Percentiles rank a stretch among this genome's conserved stretches.
Conservation (phyloP, 1,284 basidiomycete genomes). For the Stygiomarasmius scandens region DNA sequence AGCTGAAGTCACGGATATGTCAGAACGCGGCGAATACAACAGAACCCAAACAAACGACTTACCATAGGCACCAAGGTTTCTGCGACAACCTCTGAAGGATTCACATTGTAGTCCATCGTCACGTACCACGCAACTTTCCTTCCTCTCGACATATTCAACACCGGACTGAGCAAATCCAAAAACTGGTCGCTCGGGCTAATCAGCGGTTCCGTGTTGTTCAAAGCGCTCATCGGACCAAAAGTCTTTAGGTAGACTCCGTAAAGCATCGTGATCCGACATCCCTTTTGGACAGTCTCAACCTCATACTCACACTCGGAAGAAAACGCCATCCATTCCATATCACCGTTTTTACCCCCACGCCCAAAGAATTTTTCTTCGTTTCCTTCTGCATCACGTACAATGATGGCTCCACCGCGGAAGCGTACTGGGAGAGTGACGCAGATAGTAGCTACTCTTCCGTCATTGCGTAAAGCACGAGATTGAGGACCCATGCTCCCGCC, state of each 20-base stretch:
- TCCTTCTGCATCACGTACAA: conserved; percentile 59
- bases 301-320: conserved; percentile 73
- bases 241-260: conserved; percentile 72
- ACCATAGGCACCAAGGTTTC: conserved; percentile 72
- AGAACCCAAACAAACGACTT: conserved; percentile 29
- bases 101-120: conserved; percentile 69
- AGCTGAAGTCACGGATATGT: conserved; percentile 44
- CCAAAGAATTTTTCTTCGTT: conserved; percentile 65
- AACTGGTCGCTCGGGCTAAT: conserved; percentile 73
- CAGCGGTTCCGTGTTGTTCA: conserved; percentile 51
- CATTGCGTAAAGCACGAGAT: conserved; percentile 53
- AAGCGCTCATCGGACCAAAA: conserved; percentile 57
- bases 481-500: conserved; percentile 63
- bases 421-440: conserved; percentile 73
- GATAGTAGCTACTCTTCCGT: conserved; percentile 72
- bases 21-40: neutral
- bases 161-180: conserved; percentile 67
- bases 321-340: conserved; percentile 78
- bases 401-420: conserved; percentile 66
- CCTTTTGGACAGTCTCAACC: conserved; percentile 69
- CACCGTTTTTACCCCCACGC: conserved; percentile 61
- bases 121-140: conserved; percentile 73
- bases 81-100: conserved; percentile 69
- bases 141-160: conserved; percentile 71
- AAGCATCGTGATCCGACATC: conserved; percentile 67